Base-by-base conservation (phyloP, 2,329 filamentous ascomycete genomes). In the Arthroderma uncinatum region DNA sequence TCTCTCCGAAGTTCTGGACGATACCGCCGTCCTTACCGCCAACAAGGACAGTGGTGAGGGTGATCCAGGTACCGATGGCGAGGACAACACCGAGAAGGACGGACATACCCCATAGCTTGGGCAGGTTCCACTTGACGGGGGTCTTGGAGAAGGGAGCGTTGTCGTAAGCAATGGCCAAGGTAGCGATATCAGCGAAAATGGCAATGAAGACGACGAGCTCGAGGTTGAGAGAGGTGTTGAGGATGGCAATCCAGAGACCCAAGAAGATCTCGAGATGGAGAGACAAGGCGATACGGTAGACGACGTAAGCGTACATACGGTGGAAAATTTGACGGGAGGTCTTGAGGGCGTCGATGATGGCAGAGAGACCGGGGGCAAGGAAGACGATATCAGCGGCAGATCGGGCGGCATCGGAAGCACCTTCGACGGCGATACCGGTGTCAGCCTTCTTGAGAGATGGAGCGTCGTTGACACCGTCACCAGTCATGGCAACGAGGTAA, bases 311-410 rank as follows among this genome's bases (percentile, higher is more conserved):
- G 76, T 95, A 93, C 89, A 95, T 95, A 67, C 90, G 88, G 77
- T 95, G 89, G 80, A 95, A 95, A 73, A 95, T 95, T 73, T 94
- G 89, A 67, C 90, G 87, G 33, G 89, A 92, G 64, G 87, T 94
- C 79, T 95, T 95, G 65, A 95, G 81, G 60, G 89, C 89, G 71
- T 94, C 89, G 67, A 95, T 94, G 72, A 95, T 94, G 62, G 89
- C 87, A 73, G 89, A 90, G 61, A 95, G 84, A 78, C 89, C 90
- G 57, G 89, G 89, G 65, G 87, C 89, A 70, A 95, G 82, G 81
- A 95, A 95, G 66, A 95, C 89, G 66, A 95, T 95, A 75, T 95
- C 90, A 68, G 90, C 88, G 64, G 89, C 89, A 59, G 89, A 93
- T 64, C 89, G 87, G 67, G 90, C 90, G 70, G 89, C 90, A 71